Percentiles rank a stretch among this genome's conserved stretches.
Conservation (phyloP, 2,329 filamentous ascomycete species). For the Monosporascus sp. region DNA sequence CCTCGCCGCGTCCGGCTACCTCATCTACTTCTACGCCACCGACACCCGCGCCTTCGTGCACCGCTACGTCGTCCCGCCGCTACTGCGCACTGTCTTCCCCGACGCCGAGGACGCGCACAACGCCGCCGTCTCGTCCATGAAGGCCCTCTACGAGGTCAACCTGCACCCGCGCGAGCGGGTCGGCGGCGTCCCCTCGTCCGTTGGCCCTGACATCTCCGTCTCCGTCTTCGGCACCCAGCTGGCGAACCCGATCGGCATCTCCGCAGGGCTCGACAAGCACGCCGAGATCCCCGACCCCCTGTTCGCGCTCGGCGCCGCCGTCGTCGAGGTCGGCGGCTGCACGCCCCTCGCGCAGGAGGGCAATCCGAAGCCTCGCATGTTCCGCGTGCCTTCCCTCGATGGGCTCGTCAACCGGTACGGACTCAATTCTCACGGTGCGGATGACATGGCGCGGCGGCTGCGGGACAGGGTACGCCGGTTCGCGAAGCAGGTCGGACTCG, state of each 20-base stretch:
- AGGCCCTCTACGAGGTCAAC: slow-evolving; percentile 66
- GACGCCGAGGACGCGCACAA: slow-evolving; percentile 94
- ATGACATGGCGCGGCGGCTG: slow-evolving; percentile 75
- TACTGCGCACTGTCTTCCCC: slow-evolving; percentile 61
- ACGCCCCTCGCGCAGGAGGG: slow-evolving; percentile 84
- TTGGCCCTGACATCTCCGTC: slow-evolving; percentile 33
- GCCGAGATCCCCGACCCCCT: slow-evolving; percentile 82
- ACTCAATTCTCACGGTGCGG: slow-evolving; percentile 86
- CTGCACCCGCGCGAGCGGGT: slow-evolving; percentile 78
- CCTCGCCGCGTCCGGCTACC: slow-evolving; percentile 36
- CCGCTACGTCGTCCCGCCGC: slow-evolving; percentile 60
- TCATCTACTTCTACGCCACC: slow-evolving; percentile 64
- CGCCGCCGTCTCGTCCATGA: slow-evolving; percentile 65
- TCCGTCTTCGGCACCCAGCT: slow-evolving; percentile 72
- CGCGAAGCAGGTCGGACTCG: slow-evolving; percentile 65
- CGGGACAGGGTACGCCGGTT: slow-evolving; percentile 74
- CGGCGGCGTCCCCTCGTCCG: slow-evolving; percentile 28
- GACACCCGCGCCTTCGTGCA: slow-evolving; percentile 70
- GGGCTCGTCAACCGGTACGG: slow-evolving; percentile 95
- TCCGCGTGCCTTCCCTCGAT: slow-evolving; percentile 76
- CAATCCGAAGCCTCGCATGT: slow-evolving; percentile 84
- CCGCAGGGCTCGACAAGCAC: slow-evolving; percentile 93
- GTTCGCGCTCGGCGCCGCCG: slow-evolving; percentile 75
- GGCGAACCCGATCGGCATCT: slow-evolving; percentile 86
- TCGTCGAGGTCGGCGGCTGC: slow-evolving; percentile 89